Evolutionary conservation across 1,284 basidiomycete species (phyloP), one percentile per base, ranked within the genome.

Genomic region (Pulchroboletus neoregius): DNA sequence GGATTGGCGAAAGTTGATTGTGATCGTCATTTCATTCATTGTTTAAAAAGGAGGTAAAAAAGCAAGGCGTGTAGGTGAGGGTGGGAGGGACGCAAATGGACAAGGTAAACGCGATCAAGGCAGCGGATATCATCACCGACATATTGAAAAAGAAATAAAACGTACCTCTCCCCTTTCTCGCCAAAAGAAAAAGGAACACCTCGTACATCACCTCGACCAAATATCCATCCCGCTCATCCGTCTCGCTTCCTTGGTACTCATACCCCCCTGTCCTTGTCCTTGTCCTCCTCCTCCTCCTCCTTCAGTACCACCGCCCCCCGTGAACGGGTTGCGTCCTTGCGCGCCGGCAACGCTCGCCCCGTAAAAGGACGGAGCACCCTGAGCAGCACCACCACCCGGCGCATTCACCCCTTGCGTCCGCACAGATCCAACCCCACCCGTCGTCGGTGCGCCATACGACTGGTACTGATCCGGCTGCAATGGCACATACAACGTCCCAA

Each of bases 391-490:
- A 13, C 35, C 30, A 22, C 33, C 11, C 2, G 50, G 16, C 15
- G 18, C 35, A 33, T 39, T 53, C 68, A 27, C 75, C 70, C 18
- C 74, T 62, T 81, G 78, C 12, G 74, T 65, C 49, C 78, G 45
- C 15, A 51, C 51, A 9, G 57, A 16, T 5, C 50, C 56, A 11
- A 52, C 51, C 2, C 51, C 57, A 40, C 71, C 58, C 23, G 65
- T 58, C 40, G 66, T 61, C 37, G 68, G 20, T 4, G 63, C 60
- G 13, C 71, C 63, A 58, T 86, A 87, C 28, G 74, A 62, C 53
- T 77, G 75, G 61, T 79, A 88, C 56, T 84, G 82, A 27, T 89
- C 86, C 24, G 87, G 82, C 61, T 90, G 88, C 73, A 90, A 76
- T 1, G 87, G 87, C 32, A 80, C 82, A 60, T 81, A 91, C 64